Base-by-base conservation (phyloP, 371 early-diverging fungal species). In the Mycotypha africana region DNA sequence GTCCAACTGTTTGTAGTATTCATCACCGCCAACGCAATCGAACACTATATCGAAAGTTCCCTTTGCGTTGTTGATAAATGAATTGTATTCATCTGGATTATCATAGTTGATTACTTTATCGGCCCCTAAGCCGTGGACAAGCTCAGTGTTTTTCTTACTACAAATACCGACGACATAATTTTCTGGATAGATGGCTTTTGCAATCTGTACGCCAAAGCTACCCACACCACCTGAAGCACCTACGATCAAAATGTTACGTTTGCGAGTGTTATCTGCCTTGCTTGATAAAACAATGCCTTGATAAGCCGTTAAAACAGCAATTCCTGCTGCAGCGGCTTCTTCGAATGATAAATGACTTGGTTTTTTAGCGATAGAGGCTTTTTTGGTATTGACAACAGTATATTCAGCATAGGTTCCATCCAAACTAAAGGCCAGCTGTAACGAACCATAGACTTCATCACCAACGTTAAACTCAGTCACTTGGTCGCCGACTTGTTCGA, bases 101-200 rank as follows among this genome's bases (percentile, higher is more conserved):
- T 51, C 76, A 56, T 86, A 84, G 45, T 82, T 76, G 6, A 86
- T 57, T 3, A 81, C 65, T 12, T 56, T 47, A 30, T 84, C 85
- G 0, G 84, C 84, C n/a, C 84, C 84, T 8, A 85, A 50, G 0
- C 47, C 37, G 33, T 58, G 56, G 14, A 81, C 79, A 19, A 76
- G 55, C 22, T 70, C 70, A 12, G 60, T 56, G 36, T 81, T 80
- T 25, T 49, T 63, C 0, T 54, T 57, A 23, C 79, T 79, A 38
- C 84, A 82, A n/a, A 85, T 75, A n/a, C 68, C 88, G 1, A 76
- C 71, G 0, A 84, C 85, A 15, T 67, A 38, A 2, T 82, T 81
- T 4, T 70, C 64, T 3, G 26, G 26, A 22, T 49, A 26, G 21
- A 67, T 24, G 1, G 62, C 53, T 39, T 82, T 84, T 17, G 80